A percentile compares a stretch with the other conserved stretches of the same genome.
These are phyloP conservation scores for Podospora didyma DNA, from an alignment of 495 filamentous ascomycete genomes.

Conservation along the genomic window DNA sequence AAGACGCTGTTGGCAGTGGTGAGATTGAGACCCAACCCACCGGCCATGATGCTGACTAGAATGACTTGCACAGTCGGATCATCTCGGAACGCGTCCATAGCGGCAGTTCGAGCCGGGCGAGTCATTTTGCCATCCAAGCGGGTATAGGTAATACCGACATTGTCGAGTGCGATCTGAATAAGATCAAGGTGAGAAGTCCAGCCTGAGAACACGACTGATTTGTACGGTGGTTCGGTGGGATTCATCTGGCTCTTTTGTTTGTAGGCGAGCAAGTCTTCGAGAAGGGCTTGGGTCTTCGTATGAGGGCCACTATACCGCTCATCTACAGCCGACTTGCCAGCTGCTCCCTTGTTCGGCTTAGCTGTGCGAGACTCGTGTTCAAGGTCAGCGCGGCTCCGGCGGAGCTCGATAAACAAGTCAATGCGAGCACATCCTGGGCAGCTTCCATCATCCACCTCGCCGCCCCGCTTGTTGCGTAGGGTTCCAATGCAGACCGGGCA, in stretches of 20 bases:
- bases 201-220: constrained; percentile 86
- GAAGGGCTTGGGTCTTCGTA: constrained; percentile 80
- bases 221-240: constrained; percentile 63
- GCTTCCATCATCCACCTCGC: constrained; percentile 10
- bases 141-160: constrained; percentile 61
- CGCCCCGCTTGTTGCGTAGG: constrained; percentile 37
- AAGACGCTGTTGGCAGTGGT: constrained; percentile 82
- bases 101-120: constrained; percentile 61
- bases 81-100: constrained; percentile 73
- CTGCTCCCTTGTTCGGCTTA: constrained; percentile 31
- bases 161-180: constrained; percentile 77
- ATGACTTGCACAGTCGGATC: constrained; percentile 70
- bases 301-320: constrained; percentile 78
- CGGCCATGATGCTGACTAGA: constrained; percentile 86
- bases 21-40: constrained; percentile 88
- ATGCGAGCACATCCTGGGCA: constrained; percentile 12
- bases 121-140: constrained; percentile 88
- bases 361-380: constrained; percentile 48
- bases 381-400: constrained; percentile 56
- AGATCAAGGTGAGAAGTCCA: constrained; percentile 95
- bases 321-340: constrained; percentile 56
- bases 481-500: constrained; percentile 67
- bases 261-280: constrained; percentile 60
- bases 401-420: constrained; percentile 59
- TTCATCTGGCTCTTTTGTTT: constrained; percentile 55